Conservation (phyloP, 2,329 filamentous ascomycete species). For the Sclerotinia minor region DNA sequence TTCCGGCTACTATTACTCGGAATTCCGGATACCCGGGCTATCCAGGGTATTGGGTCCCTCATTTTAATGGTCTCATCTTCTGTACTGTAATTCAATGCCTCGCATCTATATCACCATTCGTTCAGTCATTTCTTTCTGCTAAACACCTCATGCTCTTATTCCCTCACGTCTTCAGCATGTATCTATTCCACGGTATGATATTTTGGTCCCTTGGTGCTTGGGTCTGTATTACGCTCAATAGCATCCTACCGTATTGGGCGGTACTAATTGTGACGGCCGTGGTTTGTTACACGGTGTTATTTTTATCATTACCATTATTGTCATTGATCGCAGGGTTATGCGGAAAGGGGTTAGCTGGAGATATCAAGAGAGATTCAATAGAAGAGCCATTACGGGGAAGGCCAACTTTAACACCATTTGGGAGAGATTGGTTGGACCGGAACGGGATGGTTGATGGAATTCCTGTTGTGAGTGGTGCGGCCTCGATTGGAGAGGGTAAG, state of each 20-base stretch:
- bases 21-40: slow-evolving; percentile 40
- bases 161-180: slow-evolving; percentile 52
- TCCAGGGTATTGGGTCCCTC: slow-evolving; percentile 48
- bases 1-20: slow-evolving; percentile 42
- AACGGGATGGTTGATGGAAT: slow-evolving; percentile 15
- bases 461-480: not conserved
- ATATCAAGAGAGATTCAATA: slow-evolving; percentile 27
- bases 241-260: slow-evolving; percentile 36
- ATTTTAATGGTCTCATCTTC: slow-evolving; percentile 48
- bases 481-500: not conserved
- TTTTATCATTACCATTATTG: slow-evolving; percentile 30
- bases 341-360: slow-evolving; percentile 29
- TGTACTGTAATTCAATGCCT: slow-evolving; percentile 42
- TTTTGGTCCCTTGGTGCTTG: slow-evolving; percentile 41
- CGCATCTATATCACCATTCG: slow-evolving; percentile 42
- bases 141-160: slow-evolving; percentile 46
- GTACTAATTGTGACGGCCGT: slow-evolving; percentile 13
- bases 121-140: slow-evolving; percentile 47
- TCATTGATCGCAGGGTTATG: slow-evolving; percentile 35
- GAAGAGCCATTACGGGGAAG: slow-evolving; percentile 25
- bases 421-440: slow-evolving; percentile 23
- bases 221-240: slow-evolving; percentile 31
- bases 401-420: slow-evolving; percentile 28
- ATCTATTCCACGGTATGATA: slow-evolving; percentile 48
- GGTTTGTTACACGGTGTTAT: slow-evolving; percentile 16